Evolutionary conservation across 768 basidiomycete species (phyloP), one percentile per base, ranked within the genome.

Genomic region (Glaciozyma martinii): DNA sequence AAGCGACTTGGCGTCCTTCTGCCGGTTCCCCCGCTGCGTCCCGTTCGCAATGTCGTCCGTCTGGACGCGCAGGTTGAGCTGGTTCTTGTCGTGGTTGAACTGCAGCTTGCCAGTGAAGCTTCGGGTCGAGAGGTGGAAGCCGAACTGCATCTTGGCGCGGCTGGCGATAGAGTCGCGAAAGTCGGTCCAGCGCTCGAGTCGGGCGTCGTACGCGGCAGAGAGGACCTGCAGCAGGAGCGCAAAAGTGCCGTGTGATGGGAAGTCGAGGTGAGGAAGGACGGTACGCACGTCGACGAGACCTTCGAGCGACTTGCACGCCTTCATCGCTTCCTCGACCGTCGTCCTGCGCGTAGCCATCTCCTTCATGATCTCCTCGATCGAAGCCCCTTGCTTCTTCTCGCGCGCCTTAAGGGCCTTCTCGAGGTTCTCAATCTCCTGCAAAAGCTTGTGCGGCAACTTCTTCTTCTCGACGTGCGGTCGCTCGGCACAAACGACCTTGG

Each of bases 131-230:
- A 95, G 84, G 75, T 93, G 85, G 71, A 81, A 85, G 25, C 83
- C 81, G 79, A 97, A 95, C 47, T 63, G 65, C 13, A 70, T 73
- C 55, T 70, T 89, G 85, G 83, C 88, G 21, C 89, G 84, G 33
- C 90, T 79, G n/a, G 90, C 87, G 68, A 92, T 92, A 72, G 90
- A 87, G 15, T 84, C 81, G 59, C 93, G 84, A 80, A 93, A 93
- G 62, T 88, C 85, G 61, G 88, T 83, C 93, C 94, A 97, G 71
- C 83, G 83, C 23, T 78, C 75, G 61, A 86, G 76, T 27, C 93
- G 89, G 19, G 79, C 73, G 27, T 81, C 76, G 46, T 92, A 80
- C 0, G 90, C 87, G 8, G 80, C 74, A 69, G 80, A 83, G 56
- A 94, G 80, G 30, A 82, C 81, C 90, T 93, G 62, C 32, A 5